A percentile compares a stretch with the other conserved stretches of the same genome.
These are phyloP conservation scores for Microbotryum intermedium DNA, from an alignment of 1,284 basidiomycete species.

Conservation along the genomic window DNA sequence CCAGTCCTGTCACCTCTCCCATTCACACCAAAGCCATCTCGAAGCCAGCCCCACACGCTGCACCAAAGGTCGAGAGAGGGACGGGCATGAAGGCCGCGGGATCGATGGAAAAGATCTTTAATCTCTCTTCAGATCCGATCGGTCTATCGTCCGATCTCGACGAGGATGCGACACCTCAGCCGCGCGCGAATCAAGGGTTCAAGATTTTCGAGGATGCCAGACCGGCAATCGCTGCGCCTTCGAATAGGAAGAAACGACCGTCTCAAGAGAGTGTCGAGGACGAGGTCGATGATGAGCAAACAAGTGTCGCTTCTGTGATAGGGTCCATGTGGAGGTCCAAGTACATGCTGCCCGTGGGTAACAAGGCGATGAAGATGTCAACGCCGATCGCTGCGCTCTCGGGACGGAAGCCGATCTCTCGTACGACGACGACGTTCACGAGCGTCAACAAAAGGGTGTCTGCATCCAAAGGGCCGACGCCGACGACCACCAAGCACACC, in stretches of 20 bases:
- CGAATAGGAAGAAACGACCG: not conserved
- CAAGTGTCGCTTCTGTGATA: not conserved
- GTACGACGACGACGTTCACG: not conserved
- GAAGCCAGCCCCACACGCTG: not conserved
- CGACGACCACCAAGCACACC: not conserved
- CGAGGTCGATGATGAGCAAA: not conserved
- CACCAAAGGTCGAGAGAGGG: not conserved
- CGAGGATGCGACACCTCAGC: not conserved
- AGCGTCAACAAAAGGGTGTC: not conserved
- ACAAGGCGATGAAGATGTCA: not conserved
- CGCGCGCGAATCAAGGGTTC: not conserved
- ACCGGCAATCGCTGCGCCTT: not conserved
- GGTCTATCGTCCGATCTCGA: constrained; percentile 12
- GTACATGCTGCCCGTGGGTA: not conserved
- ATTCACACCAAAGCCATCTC: not conserved
- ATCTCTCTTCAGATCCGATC: constrained; percentile 24
- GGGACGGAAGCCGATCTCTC: too few relatives aligned
- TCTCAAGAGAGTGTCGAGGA: not conserved
- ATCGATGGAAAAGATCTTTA: not conserved
- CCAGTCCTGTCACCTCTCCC: not conserved
- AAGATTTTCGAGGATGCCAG: not conserved
- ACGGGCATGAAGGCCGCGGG: not conserved
- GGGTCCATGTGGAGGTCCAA: not conserved
- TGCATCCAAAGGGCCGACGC: not conserved
- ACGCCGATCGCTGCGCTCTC: not conserved